Evolutionary conservation across 345 rosid species (phyloP), one percentile per base, ranked within the genome.

Genomic region (Pistacia atlantica): DNA sequence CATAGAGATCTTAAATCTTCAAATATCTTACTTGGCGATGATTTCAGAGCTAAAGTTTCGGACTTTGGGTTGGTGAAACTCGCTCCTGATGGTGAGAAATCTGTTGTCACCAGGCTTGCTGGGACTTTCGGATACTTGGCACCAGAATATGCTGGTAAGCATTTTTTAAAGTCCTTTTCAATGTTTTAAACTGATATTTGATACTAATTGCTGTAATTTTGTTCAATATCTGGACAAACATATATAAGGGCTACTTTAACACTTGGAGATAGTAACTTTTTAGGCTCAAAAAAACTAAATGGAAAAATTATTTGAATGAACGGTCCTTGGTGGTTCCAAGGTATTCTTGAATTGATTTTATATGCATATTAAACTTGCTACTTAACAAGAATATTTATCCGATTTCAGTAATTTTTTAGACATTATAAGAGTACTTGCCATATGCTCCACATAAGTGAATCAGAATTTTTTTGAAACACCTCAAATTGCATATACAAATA

Each of bases 81-180:
- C 69, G 97, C 97, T 61, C 97, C 97, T 35, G 86, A 91, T 59
- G 90, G 93, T 10, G 87, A 88, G 74, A 84, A 85, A 73, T 90
- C 97, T 20, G 80, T 91, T 11, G 90, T 75, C 42, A 91, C 97
- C 13, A 83, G 90, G 82, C 91, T 91, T 74, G 97, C 93, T 11
- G 97, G 97, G 42, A 91, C 93, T 60, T 91, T 91, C 71, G 97
- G 97, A 62, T 91, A 91, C 83, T 81, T 91, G 70, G 97, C 97
- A n/a, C 97, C 97, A 28, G 97, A 91, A 73, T 91, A 91, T 84
- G 97, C 97, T n/a, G 93, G 97, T 90, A 83, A 70, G 86, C 69
- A 58, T 72, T 64, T 59, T 65, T 35, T 38, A 38, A 56, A 31
- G 64, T 17, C 68, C 37, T 59, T 74, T 74, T 38, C 61, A 33